Conservation (phyloP, 805 yeast species). For the Candida sonorensis region DNA sequence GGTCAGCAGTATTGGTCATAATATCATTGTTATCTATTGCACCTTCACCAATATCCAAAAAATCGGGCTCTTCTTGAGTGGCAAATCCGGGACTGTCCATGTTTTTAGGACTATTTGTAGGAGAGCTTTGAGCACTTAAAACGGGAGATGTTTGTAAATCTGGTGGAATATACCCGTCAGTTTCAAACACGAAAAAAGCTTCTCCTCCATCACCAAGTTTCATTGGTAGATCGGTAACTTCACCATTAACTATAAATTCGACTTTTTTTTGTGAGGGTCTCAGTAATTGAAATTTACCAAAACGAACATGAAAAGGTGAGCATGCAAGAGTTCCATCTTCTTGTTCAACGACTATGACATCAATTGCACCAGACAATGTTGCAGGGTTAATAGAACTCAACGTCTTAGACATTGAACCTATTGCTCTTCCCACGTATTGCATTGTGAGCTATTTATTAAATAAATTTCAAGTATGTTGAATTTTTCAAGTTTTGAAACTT, state of each 20-base stretch:
- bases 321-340: constrained; percentile 67
- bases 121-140: constrained; percentile 59
- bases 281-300: constrained; percentile 87
- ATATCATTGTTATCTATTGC: constrained; percentile 10
- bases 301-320: constrained; percentile 94
- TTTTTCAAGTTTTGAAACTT: too few relatives aligned
- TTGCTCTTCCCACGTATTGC: constrained; percentile 97
- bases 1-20: too few relatives aligned
- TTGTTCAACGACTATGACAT: constrained; percentile 89
- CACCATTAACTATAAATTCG: constrained; percentile 79
- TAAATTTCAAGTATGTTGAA: too few relatives aligned
- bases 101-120: constrained; percentile 30
- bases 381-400: constrained; percentile 98
- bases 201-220: constrained; percentile 97
- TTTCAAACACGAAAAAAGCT: constrained; percentile 93
- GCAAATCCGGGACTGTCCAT: constrained; percentile 10
- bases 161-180: constrained; percentile 64
- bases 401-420: constrained; percentile 91
- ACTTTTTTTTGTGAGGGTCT: constrained; percentile 95
- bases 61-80: constrained; percentile 42
- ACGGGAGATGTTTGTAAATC: constrained; percentile 86
- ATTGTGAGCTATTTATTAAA: constrained; percentile 32
- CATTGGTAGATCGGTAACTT: constrained; percentile 81
- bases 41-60: constrained; percentile 38
- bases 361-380: constrained; percentile 94